phyloP scores from a whole-genome alignment of 805 yeast genomes.

The Ogataea neopini region DNA sequence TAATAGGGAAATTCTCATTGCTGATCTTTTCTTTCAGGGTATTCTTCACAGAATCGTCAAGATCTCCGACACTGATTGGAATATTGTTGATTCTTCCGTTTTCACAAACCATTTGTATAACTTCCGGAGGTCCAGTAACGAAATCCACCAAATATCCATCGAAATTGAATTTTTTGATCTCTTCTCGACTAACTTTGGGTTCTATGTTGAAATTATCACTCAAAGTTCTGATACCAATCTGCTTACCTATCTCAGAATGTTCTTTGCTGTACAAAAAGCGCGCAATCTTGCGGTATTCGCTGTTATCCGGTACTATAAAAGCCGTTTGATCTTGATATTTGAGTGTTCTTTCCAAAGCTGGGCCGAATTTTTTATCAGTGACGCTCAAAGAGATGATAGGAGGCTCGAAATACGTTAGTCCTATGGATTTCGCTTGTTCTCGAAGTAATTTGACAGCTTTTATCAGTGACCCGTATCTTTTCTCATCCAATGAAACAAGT shows the following conservation, averaged over 20 bases:
- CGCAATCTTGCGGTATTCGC: conserved; percentile 50
- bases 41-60: conserved; percentile 42
- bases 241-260: conserved; percentile 29
- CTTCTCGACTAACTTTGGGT: conserved; percentile 15
- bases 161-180: conserved; percentile 57
- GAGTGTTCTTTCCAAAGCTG: conserved; percentile 58
- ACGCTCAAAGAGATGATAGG: conserved; percentile 67
- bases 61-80: conserved; percentile 59
- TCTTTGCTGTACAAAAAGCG: conserved; percentile 41
- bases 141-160: conserved; percentile 78
- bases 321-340: conserved; percentile 57
- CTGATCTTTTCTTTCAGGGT: conserved; percentile 35
- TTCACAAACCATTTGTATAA: conserved; percentile 70
- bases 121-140: conserved; percentile 69
- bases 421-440: conserved; percentile 31
- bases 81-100: conserved; percentile 49
- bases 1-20: conserved; percentile 48
- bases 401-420: conserved; percentile 62
- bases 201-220: conserved; percentile 15
- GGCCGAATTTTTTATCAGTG: conserved; percentile 48
- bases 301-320: conserved; percentile 57
- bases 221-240: conserved; percentile 59
- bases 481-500: conserved; percentile 44
- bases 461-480: conserved; percentile 27
- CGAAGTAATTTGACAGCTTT: conserved; percentile 48